Evolutionary conservation across 306 rosid genomes (phyloP).

Genomic region (Astragalus membranaceus): DNA sequence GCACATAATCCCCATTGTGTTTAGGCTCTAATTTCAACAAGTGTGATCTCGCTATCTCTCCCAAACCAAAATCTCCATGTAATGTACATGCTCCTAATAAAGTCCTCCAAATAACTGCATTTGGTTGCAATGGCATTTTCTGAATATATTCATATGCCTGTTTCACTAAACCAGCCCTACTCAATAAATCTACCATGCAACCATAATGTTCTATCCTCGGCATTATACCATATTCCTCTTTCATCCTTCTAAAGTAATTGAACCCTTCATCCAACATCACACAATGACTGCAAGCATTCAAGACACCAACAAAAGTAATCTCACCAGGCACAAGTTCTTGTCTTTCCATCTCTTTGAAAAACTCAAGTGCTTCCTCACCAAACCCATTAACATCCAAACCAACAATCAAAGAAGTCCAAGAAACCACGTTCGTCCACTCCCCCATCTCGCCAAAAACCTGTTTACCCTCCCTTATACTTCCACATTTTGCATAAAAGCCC

Average conservation of each 20-base stretch:
- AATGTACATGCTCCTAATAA: conserved; percentile 48
- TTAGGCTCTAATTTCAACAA: conserved; percentile 41
- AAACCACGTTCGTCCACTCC: conserved; percentile 31
- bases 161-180: conserved; percentile 53
- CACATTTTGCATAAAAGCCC: conserved; percentile 52
- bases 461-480: conserved; percentile 35
- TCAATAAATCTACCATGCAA: conserved; percentile 54
- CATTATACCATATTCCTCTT: conserved; percentile 35
- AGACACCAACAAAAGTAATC: conserved; percentile 54
- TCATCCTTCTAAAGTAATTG: conserved; percentile 40
- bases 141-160: conserved; percentile 46
- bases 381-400: conserved; percentile 64
- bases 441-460: conserved; percentile 35
- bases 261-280: conserved; percentile 56
- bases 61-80: conserved; percentile 40
- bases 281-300: conserved; percentile 61
- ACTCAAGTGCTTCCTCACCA: conserved; percentile 46
- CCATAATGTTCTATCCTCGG: conserved; percentile 55
- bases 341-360: conserved; percentile 42
- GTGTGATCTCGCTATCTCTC: conserved; percentile 45
- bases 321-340: conserved; percentile 33
- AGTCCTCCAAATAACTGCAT: conserved; percentile 54
- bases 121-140: conserved; percentile 45
- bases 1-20: conserved; percentile 54
- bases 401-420: conserved; percentile 50